Evolutionary conservation across 768 basidiomycete species (phyloP), one percentile per base, ranked within the genome.

Genomic region (Auricularia heimuer): DNA sequence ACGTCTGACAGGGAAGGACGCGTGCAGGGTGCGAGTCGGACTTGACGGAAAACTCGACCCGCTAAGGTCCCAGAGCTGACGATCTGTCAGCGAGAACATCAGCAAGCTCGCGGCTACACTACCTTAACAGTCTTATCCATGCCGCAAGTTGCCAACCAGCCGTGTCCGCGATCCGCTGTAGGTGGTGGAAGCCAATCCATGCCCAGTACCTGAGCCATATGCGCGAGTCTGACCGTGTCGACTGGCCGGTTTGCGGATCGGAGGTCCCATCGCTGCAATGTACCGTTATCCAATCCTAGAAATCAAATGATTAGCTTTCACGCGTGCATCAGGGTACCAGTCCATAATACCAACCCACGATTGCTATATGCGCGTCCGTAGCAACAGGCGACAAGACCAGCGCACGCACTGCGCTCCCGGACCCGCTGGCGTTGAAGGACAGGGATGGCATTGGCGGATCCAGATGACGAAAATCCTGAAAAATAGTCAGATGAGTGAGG

Each of bases 51-150:
- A 84, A 68, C 84, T 16, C 8, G 87, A 0, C 78, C 69, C 11
- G 69, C 73, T 4, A 11, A 92, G 78, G 70, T 90, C 85, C 91
- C 91, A 93, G 0, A 91, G 77, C 87, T 88, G 64, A 6, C 37
- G n/a, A 51, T 7, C 18, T 36, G 35, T n/a, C 8, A 42, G 39
- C 29, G 39, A 42, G 33, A 21, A 14, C 64, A 47, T 39, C 29
- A 29, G 39, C 33, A 10, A 63, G 11, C 45, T 37, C 14, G 36
- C 73, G 42, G 29, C 29, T 29, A 29, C 29, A 29, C 29, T 58
- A 85, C 89, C 78, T 92, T 92, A 62, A 92, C 90, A 35, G 81
- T 85, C 42, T 85, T 84, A 74, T 94, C 92, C 36, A 93, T 76
- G 0, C 90, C 88, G 12, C 86, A 89, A 63, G 88, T 92, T 4